Base-by-base conservation (phyloP, 768 basidiomycete genomes). In the Lactarius vividus region DNA sequence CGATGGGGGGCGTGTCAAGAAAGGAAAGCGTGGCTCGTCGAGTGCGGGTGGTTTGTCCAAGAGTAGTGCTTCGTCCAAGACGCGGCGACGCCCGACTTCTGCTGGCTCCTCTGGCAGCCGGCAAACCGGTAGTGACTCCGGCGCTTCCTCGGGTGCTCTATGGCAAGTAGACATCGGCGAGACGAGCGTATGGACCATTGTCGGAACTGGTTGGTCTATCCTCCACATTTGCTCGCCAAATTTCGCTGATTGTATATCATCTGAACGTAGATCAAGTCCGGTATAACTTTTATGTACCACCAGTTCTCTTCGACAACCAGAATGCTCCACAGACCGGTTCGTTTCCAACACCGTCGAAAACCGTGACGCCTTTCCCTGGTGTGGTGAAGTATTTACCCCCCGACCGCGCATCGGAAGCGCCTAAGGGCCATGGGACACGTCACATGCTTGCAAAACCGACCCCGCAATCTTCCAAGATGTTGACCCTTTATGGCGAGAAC, bases 91-190 rank as follows among this genome's bases (percentile, higher is more conserved):
- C 28, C 91, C 91, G 5, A 88, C 88, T 68, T 92, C 91, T 28
- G 90, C 90, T 20, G 75, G 77, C 33, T 78, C 77, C 26, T 75
- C 73, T 26, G 73, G 74, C 49, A 69, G 68, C 10, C 85, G 88
- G 1, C 89, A 88, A 31, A 88, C 90, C 49, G 80, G 84, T 57
- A 86, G 87, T 71, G 90, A 92, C 63, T 74, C 83, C 49, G 84
- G 86, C 40, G 87, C 87, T 59, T 85, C 87, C 54, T 92, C 89
- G 6, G 92, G 89, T 59, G 88, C 89, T 11, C 81, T 91, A 28
- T 94, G 91, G 92, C 88, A 88, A 73, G 88, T 94, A 62, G 93
- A 95, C 75, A 93, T 94, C 64, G 93, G 93, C 67, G 93, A 95
- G 79, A 93, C 92, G 35, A 93, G 92, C 74, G 91, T 94, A 28